Evolutionary conservation across 2,329 filamentous ascomycete genomes (phyloP).

Genomic region (Penicillium paneum): DNA sequence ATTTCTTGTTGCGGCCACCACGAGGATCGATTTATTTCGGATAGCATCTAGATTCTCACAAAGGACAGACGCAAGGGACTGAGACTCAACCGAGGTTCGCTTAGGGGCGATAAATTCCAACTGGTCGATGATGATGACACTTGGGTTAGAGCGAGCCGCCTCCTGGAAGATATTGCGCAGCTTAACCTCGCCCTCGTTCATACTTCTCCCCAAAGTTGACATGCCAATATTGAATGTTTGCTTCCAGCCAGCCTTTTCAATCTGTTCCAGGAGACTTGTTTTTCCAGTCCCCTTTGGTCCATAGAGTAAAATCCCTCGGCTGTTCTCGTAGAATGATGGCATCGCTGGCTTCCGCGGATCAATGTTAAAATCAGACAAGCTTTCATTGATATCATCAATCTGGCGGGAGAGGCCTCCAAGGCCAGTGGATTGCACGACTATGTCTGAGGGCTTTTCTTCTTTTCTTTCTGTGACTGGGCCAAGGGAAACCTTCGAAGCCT

Average conservation of each 20-base stretch:
- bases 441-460: conserved; percentile 10
- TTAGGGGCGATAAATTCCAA: conserved; percentile 68
- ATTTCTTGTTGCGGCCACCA: conserved; percentile 72
- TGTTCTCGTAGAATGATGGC: conserved; percentile 43
- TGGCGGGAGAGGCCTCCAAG: conserved; percentile 68
- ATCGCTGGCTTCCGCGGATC: conserved; percentile 29
- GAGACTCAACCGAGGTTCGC: conserved; percentile 47
- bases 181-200: conserved; percentile 49
- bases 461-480: conserved; percentile 23
- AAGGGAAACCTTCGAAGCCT: conserved; percentile 33
- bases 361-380: conserved; percentile 56
- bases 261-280: conserved; percentile 65
- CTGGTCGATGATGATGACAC: conserved; percentile 75
- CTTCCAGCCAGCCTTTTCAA: conserved; percentile 68
- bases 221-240: conserved; percentile 55
- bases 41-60: conserved; percentile 38
- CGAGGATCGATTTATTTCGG: conserved; percentile 58
- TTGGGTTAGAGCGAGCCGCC: conserved; percentile 67
- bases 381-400: conserved; percentile 63
- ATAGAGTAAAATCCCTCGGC: conserved; percentile 68
- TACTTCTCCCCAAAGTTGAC: conserved; percentile 32
- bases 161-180: conserved; percentile 68
- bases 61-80: conserved; percentile 40
- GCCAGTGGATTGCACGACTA: conserved; percentile 43
- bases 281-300: conserved; percentile 85